Percentiles rank a stretch among this genome's conserved stretches.
phyloP scores from a whole-genome alignment of 2,329 filamentous ascomycete species.

The Sporothrix euskadiensis region DNA sequence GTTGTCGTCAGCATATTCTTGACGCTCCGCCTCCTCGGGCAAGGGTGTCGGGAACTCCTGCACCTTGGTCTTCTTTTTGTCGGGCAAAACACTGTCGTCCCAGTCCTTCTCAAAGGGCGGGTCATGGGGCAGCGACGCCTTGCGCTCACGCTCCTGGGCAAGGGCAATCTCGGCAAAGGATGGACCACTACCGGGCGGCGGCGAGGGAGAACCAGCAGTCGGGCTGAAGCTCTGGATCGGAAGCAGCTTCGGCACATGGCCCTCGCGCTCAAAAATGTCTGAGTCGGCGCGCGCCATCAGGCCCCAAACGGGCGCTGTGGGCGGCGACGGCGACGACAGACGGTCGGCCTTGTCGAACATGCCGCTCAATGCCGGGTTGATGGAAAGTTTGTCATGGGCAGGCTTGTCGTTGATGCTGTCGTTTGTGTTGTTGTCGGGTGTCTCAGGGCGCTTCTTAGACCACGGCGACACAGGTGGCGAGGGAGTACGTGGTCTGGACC shows the following conservation, averaged over 20 bases:
- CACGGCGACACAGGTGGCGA: neutral
- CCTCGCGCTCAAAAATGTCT: constrained; percentile 37
- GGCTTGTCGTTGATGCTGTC: neutral
- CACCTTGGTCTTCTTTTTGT: constrained; percentile 23
- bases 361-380: constrained; percentile 35
- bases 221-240: constrained; percentile 34
- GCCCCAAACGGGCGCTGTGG: constrained; percentile 34
- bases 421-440: neutral
- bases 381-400: constrained; percentile 29
- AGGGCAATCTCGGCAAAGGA: constrained; percentile 30
- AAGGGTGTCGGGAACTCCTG: neutral
- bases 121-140: constrained; percentile 40
- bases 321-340: constrained; percentile 24
- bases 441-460: neutral
- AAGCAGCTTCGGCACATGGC: constrained; percentile 40
- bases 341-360: constrained; percentile 26
- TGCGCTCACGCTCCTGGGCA: constrained; percentile 41
- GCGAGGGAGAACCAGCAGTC: constrained; percentile 29
- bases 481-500: neutral
- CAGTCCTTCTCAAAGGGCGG: constrained; percentile 42
- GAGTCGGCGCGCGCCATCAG: constrained; percentile 35
- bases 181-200: neutral
- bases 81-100: neutral
- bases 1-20: neutral
- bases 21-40: neutral